A percentile compares a stretch with the other conserved stretches of the same genome.
Evolutionary conservation across 148 eudicot species (phyloP).

Genomic region (Chenopodium album): DNA sequence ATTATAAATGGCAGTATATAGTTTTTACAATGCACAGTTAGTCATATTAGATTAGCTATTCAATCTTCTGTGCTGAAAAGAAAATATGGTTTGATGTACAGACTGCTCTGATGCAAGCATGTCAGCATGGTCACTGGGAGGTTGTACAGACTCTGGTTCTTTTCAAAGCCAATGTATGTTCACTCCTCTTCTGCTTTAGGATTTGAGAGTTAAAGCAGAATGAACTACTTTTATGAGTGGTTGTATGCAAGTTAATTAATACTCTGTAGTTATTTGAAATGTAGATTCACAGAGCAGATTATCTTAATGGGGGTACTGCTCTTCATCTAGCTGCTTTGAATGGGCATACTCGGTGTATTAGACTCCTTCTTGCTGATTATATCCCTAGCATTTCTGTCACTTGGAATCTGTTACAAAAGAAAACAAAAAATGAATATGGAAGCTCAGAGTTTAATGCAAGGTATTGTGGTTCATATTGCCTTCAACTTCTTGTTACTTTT

Average conservation of each 20-base stretch:
- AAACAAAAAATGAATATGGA: conserved; percentile 41
- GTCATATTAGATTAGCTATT: conserved; percentile 7
- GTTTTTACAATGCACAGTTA: conserved; percentile 8
- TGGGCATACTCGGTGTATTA: conserved; percentile 83
- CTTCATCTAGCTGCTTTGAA: conserved; percentile 91
- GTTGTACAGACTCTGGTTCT: conserved; percentile 84
- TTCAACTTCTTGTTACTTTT: neutral
- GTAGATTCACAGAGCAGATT: conserved; percentile 86
- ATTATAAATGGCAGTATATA: neutral
- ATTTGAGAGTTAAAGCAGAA: neutral
- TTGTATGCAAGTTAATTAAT: conserved; percentile 2
- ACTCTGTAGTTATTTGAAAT: conserved; percentile 17
- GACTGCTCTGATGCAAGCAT: conserved; percentile 99
- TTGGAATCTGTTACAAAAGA: conserved; percentile 53
- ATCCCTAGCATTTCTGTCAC: conserved; percentile 72
- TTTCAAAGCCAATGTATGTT: conserved; percentile 78
- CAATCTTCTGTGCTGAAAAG: neutral
- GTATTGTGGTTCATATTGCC: conserved; percentile 29
- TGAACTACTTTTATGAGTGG: neutral
- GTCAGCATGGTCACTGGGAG: conserved; percentile 98
- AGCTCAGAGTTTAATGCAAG: conserved; percentile 54
- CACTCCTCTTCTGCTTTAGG: conserved; percentile 4
- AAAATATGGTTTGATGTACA: conserved; percentile 29
- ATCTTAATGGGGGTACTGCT: conserved; percentile 95
- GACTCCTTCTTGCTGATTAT: conserved; percentile 84